These are phyloP conservation scores for Backusella liffmaniae DNA, from an alignment of 192 early-diverging fungal genomes.

Conservation along the genomic window DNA sequence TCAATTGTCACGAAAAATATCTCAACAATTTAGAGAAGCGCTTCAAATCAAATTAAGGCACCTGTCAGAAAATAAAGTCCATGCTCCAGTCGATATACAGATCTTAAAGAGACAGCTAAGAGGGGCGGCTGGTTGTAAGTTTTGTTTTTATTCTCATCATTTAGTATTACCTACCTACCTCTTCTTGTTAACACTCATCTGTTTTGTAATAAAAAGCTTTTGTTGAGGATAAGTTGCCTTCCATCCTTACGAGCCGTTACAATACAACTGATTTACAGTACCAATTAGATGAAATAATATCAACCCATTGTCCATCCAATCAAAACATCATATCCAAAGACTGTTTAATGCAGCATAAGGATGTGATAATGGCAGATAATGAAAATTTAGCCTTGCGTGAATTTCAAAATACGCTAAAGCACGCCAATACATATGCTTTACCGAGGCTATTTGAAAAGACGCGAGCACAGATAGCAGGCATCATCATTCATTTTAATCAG, in stretches of 20 bases:
- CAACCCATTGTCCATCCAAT: background rate
- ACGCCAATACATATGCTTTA: background rate
- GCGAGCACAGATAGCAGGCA: constrained; percentile 7
- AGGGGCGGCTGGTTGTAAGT: constrained; percentile 11
- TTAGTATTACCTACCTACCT: background rate
- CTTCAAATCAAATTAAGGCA: constrained; percentile 4
- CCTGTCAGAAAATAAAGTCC: background rate
- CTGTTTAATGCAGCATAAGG: background rate
- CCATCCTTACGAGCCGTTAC: background rate
- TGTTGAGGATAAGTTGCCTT: constrained; percentile 15
- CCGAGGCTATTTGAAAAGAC: constrained; percentile 14
- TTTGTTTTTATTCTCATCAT: background rate
- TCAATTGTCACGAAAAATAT: constrained; percentile 11
- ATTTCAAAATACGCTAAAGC: background rate
- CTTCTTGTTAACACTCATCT: background rate
- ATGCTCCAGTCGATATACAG: constrained; percentile 7
- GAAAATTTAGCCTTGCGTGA: background rate
- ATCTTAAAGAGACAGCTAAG: constrained; percentile 11
- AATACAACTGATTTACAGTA: constrained; percentile 2
- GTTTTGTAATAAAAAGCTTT: background rate
- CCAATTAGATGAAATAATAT: constrained; percentile 7
- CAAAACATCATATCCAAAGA: background rate
- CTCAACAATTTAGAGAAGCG: constrained; percentile 8
- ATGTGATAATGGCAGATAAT: background rate
- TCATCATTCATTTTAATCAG: constrained; percentile 3